Base-by-base conservation (phyloP, 208 protist species). In the Trypanosoma theileri region DNA sequence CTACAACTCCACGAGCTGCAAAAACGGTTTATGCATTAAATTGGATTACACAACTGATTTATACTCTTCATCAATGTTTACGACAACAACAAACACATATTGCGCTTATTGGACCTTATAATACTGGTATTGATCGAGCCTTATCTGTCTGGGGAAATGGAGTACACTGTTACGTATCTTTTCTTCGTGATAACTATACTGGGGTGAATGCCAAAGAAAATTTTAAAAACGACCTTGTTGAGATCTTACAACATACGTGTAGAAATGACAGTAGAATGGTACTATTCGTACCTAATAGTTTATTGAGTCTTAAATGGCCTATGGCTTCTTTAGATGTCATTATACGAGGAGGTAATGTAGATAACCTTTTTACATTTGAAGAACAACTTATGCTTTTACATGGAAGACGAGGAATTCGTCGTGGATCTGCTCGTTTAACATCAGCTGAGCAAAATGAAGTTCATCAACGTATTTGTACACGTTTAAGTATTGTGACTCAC, bases 301-400 rank as follows among this genome's bases (percentile, higher is more conserved):
- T 93, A 44, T 54, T 92, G n/a, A 56, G 48, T 28, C 64, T 82
- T 12, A 58, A 70, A 13, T 81, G 79, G 61, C 83, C 88, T 35
- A 60, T 89, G 45, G 62, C 72, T 7, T 21, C 58, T 17, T 56
- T 95, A 16, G 87, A 95, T 68, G 66, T 66, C 8, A 65, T 92
- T 35, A 72, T 93, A 22, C 79, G 81, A 41, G 77, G 77, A 42
- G 87, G 90, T 28, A 80, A 95, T 45, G 76, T 91, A 17, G 80
- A 76, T 22, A 73, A 79, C 21, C 75, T 93, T n/a, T 89, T 93
- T 71, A 79, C 75, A 11, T 73, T 79, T 24, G 84, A 86, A 53
- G 90, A 93, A 68, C 73, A 80, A 51, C 53, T 77, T 17, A 61
- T 73, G 4, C 73, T 95, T 22, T 54, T 85, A 16, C 59, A 81